phyloP scores from a whole-genome alignment of 352 stramenopile genomes.

The Plasmopara viticola region DNA sequence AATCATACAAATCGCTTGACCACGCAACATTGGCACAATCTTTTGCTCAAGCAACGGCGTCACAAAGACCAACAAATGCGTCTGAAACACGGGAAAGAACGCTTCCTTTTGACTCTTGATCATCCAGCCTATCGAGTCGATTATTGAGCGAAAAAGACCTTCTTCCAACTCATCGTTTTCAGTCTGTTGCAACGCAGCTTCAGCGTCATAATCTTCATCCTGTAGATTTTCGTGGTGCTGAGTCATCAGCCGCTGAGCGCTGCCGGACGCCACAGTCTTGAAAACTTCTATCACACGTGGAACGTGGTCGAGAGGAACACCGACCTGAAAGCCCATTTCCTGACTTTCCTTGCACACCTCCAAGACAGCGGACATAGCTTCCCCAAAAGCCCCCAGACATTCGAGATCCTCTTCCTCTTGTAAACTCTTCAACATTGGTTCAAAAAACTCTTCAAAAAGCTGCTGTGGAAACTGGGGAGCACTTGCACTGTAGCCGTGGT shows the following conservation, averaged over 20 bases:
- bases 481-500: constrained; percentile 49
- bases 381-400: constrained; percentile 64
- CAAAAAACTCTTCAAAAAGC: constrained; percentile 72
- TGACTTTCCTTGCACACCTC: constrained; percentile 77
- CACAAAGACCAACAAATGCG: constrained; percentile 60
- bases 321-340: constrained; percentile 67
- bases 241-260: constrained; percentile 49
- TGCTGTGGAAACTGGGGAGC: constrained; percentile 71
- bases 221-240: constrained; percentile 60
- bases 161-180: constrained; percentile 73
- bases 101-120: constrained; percentile 76
- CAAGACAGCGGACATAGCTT: constrained; percentile 64
- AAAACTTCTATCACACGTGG: constrained; percentile 63
- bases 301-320: constrained; percentile 62
- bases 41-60: constrained; percentile 57
- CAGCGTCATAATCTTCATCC: constrained; percentile 78
- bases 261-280: constrained; percentile 60
- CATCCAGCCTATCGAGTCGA: constrained; percentile 82
- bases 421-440: constrained; percentile 64
- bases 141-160: constrained; percentile 69
- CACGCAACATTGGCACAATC: constrained; percentile 55
- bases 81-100: constrained; percentile 74
- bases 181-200: constrained; percentile 61
- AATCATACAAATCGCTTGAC: constrained; percentile 83
- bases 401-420: constrained; percentile 77